These are phyloP conservation scores for Teratosphaeria pseudoeucalypti DNA, from an alignment of 2,329 filamentous ascomycete species.

Conservation along the genomic window DNA sequence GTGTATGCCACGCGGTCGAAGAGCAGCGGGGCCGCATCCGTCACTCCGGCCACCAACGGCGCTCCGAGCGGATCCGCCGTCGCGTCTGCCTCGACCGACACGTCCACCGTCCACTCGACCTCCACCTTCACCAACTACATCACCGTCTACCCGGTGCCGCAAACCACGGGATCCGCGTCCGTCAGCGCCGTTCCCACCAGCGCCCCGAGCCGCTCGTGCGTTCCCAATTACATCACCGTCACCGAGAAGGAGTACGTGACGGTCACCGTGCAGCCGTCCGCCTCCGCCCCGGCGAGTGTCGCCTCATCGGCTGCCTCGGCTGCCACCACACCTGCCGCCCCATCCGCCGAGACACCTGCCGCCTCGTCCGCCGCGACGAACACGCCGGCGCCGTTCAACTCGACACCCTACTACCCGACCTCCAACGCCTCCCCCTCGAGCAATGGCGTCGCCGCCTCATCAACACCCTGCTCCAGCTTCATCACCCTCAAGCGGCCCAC, in stretches of 20 bases:
- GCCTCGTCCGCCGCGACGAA: slow-evolving; percentile 8
- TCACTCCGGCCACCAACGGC: slow-evolving; percentile 4
- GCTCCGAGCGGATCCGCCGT: slow-evolving; percentile 3
- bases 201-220: neutral
- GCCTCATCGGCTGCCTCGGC: slow-evolving; percentile 15
- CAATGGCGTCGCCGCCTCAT: neutral
- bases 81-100: slow-evolving; percentile 4
- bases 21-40: slow-evolving; percentile 3
- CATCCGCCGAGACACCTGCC: too few relatives aligned
- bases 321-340: slow-evolving; percentile 2
- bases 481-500: slow-evolving; percentile 18
- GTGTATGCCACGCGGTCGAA: slow-evolving; percentile 16
- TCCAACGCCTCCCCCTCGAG: neutral
- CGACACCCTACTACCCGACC: slow-evolving; percentile 18
- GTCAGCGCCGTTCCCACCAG: neutral
- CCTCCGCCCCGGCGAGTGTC: slow-evolving; percentile 17
- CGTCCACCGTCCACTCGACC: slow-evolving; percentile 20
- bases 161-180: slow-evolving; percentile 3
- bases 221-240: neutral
- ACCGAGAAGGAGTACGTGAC: neutral
- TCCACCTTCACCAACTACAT: slow-evolving; percentile 25
- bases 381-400: slow-evolving; percentile 13
- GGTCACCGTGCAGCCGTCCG: slow-evolving; percentile 5
- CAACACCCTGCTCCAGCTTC: slow-evolving; percentile 14
- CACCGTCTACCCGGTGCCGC: slow-evolving; percentile 22